These are phyloP conservation scores for Ophiostoma ulmi DNA, from an alignment of 2,329 filamentous ascomycete genomes.

Conservation along the genomic window DNA sequence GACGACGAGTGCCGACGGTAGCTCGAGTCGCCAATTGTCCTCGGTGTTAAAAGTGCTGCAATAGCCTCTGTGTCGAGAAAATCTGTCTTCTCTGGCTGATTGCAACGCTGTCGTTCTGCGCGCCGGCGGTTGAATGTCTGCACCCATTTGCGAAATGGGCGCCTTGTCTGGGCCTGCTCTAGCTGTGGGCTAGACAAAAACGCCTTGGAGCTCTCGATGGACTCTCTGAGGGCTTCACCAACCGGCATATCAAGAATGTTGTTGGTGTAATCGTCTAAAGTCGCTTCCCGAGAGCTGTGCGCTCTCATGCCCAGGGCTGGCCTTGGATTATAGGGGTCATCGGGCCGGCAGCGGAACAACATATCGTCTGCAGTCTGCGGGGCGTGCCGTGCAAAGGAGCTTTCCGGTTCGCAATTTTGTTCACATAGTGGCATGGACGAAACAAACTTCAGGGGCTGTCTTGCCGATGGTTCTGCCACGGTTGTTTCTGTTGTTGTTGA, in stretches of 20 bases:
- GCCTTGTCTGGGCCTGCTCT: conserved; percentile 24
- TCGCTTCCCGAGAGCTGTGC: neutral
- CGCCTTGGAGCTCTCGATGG: neutral
- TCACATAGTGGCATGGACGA: neutral
- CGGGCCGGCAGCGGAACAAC: neutral
- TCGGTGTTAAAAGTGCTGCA: neutral
- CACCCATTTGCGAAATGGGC: conserved; percentile 69
- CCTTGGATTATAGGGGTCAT: neutral
- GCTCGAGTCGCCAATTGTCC: neutral
- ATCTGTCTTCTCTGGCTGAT: neutral
- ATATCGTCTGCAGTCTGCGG: neutral
- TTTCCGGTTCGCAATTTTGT: neutral
- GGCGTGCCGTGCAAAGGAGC: neutral
- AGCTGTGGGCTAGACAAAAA: neutral
- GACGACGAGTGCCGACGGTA: conserved; percentile 58
- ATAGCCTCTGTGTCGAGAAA: neutral
- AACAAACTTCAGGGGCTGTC: neutral
- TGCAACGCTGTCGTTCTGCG: conserved; percentile 27
- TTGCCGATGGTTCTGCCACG: neutral
- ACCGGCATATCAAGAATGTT: too few species aligned
- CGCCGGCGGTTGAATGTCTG: conserved; percentile 60
- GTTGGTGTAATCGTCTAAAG: neutral
- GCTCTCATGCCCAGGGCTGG: neutral
- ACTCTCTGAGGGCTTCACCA: neutral
- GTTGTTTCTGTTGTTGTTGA: too few species aligned